These are phyloP conservation scores for Tulasnella calospora DNA, from an alignment of 768 basidiomycete species.

Conservation along the genomic window DNA sequence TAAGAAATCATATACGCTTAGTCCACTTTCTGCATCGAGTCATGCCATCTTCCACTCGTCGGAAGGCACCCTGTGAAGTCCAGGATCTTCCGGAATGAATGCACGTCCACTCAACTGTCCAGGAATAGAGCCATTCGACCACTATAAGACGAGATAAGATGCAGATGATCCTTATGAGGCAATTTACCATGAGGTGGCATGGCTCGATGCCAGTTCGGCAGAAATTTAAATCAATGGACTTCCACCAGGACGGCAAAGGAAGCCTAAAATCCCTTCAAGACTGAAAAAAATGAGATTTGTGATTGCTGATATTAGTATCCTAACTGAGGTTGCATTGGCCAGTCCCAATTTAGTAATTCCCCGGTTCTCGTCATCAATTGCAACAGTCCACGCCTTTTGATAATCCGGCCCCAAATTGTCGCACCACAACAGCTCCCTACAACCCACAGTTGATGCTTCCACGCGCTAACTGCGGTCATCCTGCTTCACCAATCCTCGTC, in stretches of 20 bases:
- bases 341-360: not conserved
- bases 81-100: conserved; percentile 70
- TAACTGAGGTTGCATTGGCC: conserved; percentile 57
- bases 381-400: conserved; percentile 64
- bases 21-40: conserved; percentile 69
- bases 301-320: conserved; percentile 32
- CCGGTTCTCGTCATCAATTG: conserved; percentile 43
- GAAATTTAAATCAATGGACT: conserved; percentile 67
- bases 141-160: no score
- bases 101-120: conserved; percentile 81
- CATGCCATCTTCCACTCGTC: conserved; percentile 46
- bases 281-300: conserved; percentile 33
- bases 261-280: conserved; percentile 70
- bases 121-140: not conserved
- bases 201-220: conserved; percentile 49
- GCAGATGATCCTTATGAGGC: no score
- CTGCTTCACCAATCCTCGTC: conserved; percentile 62
- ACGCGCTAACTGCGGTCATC: conserved; percentile 64
- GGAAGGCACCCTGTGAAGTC: conserved; percentile 41
- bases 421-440: conserved; percentile 30
- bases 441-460: conserved; percentile 71
- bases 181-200: conserved; percentile 38
- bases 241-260: conserved; percentile 65
- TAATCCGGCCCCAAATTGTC: conserved; percentile 49
- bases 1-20: conserved; percentile 52